Conservation (phyloP, 352 stramenopile genomes). For the Globisporangium uncinulatum region DNA sequence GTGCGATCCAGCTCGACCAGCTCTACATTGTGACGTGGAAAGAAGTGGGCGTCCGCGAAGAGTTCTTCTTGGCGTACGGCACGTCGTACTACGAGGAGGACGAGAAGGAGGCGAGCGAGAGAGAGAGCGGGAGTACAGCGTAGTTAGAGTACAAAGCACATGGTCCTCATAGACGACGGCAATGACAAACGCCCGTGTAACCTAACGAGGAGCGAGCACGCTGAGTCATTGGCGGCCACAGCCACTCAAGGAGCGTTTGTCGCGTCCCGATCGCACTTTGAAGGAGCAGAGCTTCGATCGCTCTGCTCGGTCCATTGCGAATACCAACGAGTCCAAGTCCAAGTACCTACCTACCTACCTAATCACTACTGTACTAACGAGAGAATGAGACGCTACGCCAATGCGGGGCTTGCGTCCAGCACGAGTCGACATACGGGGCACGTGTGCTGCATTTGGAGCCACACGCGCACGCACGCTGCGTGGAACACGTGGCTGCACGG, state of each 20-base stretch:
- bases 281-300: background rate
- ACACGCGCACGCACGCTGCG: constrained; percentile 54
- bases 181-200: background rate
- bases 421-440: constrained; percentile 62
- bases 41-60: constrained; percentile 71
- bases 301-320: background rate
- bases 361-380: background rate
- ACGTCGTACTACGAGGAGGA: constrained; percentile 88
- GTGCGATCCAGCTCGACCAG: constrained; percentile 77
- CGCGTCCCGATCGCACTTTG: too few relatives aligned
- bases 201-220: too few relatives aligned
- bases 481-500: constrained; percentile 67
- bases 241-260: too few relatives aligned
- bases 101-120: constrained; percentile 37
- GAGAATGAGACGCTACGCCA: background rate
- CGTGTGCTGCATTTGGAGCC: constrained; percentile 61
- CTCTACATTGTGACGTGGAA: constrained; percentile 89
- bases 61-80: constrained; percentile 87
- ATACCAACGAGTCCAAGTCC: too few relatives aligned
- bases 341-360: background rate
- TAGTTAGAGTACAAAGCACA: constrained; percentile 10
- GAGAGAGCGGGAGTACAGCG: constrained; percentile 23
- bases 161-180: constrained; percentile 10
- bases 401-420: background rate
- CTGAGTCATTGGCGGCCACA: too few relatives aligned